A percentile compares a stretch with the other conserved stretches of the same genome.
Evolutionary conservation across 768 basidiomycete species (phyloP).

Genomic region (Rickenella mellea): DNA sequence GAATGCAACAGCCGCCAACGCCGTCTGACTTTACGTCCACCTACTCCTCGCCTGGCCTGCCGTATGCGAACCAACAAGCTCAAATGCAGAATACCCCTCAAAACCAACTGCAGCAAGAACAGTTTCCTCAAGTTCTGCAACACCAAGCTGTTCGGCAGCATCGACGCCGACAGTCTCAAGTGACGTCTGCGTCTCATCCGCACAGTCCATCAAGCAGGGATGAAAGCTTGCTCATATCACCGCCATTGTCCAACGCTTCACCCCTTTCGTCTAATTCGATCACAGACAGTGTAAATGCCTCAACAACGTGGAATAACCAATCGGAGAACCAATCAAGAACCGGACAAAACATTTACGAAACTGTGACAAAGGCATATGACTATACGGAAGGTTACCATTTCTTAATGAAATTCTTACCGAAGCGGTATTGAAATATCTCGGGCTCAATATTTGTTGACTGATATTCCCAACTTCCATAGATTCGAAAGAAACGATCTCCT

Average conservation of each 20-base stretch:
- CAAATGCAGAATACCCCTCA: not conserved
- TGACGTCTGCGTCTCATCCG: slow-evolving; percentile 15
- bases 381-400: slow-evolving; percentile 97
- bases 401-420: slow-evolving; percentile 87
- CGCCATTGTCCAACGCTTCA: slow-evolving; percentile 2
- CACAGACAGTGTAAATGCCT: slow-evolving; percentile 21
- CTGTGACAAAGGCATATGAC: slow-evolving; percentile 71
- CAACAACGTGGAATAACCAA: slow-evolving; percentile 2
- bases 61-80: not conserved
- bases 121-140: not conserved
- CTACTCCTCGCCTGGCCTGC: not conserved
- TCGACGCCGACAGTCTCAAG: slow-evolving; percentile 21
- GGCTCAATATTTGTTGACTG: not conserved
- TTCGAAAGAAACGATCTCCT: slow-evolving; percentile 96
- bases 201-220: slow-evolving; percentile 9
- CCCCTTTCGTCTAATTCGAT: not conserved
- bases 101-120: slow-evolving; percentile 4
- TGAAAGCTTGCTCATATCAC: slow-evolving; percentile 1
- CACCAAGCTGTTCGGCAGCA: slow-evolving; percentile 18
- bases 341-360: slow-evolving; percentile 55
- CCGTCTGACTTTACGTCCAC: not conserved
- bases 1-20: not conserved
- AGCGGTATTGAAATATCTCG: slow-evolving; percentile 36
- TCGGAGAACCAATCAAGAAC: not conserved
- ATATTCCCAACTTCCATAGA: slow-evolving; percentile 28